These are phyloP conservation scores for maize (Zea mays) DNA, from an alignment of 176 grass and related monocot species.

Conservation along the genomic window DNA sequence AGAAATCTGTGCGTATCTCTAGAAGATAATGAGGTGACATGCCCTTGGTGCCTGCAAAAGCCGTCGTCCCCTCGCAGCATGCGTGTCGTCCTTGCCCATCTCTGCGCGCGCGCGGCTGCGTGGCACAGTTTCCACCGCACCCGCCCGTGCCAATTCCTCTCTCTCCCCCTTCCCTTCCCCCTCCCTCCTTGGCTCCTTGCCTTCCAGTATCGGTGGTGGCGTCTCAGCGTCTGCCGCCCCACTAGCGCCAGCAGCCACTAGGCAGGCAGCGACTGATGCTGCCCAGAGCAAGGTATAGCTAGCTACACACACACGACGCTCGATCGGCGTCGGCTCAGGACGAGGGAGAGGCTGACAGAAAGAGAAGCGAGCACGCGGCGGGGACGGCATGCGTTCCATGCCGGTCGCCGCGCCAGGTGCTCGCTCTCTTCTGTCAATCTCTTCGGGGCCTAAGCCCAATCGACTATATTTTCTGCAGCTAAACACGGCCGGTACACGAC, in stretches of 20 bases:
- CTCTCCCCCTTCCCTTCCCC: not conserved
- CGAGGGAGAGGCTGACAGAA: slow-evolving; percentile 46
- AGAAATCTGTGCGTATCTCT: slow-evolving; percentile 20
- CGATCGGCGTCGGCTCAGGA: not conserved
- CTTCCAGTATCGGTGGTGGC: not conserved
- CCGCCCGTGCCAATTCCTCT: not conserved
- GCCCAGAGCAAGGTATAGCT: not conserved
- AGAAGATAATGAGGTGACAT: slow-evolving; percentile 39
- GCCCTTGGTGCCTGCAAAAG: slow-evolving; percentile 36
- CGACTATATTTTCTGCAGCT: not conserved
- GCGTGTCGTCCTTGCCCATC: slow-evolving; percentile 12
- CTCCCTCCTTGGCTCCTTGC: no score
- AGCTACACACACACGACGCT: no score
- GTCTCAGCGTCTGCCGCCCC: slow-evolving; percentile 2
- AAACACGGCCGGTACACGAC: not conserved
- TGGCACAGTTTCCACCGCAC: slow-evolving; percentile 26
- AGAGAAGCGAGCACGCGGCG: slow-evolving; percentile 50
- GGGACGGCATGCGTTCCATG: slow-evolving; percentile 19
- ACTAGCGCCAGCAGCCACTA: not conserved
- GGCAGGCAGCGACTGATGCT: not conserved
- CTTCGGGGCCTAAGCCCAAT: slow-evolving; percentile 1
- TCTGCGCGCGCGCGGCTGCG: not conserved
- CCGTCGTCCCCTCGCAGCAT: slow-evolving; percentile 20
- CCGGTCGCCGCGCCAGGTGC: slow-evolving; percentile 43
- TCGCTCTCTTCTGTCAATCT: slow-evolving; percentile 60